Evolutionary conservation across 352 stramenopile genomes (phyloP).

Genomic region (Globisporangium paroecandrum): DNA sequence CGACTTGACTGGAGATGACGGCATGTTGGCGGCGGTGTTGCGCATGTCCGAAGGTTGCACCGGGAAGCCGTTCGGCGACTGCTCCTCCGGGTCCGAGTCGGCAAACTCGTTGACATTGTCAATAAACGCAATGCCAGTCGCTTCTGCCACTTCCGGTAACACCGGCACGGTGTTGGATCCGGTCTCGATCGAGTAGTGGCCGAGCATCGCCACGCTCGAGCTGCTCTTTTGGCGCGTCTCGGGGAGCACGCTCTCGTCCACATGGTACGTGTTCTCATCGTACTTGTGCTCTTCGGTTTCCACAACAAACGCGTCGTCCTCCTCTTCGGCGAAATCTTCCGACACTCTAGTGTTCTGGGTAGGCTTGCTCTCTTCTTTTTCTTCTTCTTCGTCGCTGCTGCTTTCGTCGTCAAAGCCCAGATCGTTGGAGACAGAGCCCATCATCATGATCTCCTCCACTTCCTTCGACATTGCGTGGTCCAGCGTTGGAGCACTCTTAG

Average conservation of each 20-base stretch:
- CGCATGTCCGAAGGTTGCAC: slow-evolving; percentile 41
- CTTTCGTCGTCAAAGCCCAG: slow-evolving; percentile 46
- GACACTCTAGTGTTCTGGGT: background rate
- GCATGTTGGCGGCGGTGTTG: slow-evolving; percentile 14
- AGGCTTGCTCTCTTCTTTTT: slow-evolving; percentile 9
- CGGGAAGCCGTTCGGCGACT: slow-evolving; percentile 30
- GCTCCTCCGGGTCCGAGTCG: slow-evolving; percentile 23
- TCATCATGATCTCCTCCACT: slow-evolving; percentile 26
- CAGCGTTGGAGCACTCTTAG: slow-evolving; percentile 2
- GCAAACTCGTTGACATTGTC: slow-evolving; percentile 51
- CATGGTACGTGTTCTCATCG: slow-evolving; percentile 12
- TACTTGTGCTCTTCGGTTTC: background rate
- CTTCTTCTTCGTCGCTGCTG: slow-evolving; percentile 15
- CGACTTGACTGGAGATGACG: slow-evolving; percentile 14
- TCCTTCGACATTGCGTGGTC: slow-evolving; percentile 16
- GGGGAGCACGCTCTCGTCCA: slow-evolving; percentile 18
- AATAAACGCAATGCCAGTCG: slow-evolving; percentile 45
- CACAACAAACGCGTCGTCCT: slow-evolving; percentile 17
- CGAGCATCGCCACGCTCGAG: slow-evolving; percentile 70
- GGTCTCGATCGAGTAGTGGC: slow-evolving; percentile 65
- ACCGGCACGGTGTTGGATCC: slow-evolving; percentile 41
- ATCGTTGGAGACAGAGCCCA: slow-evolving; percentile 43
- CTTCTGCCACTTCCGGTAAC: slow-evolving; percentile 48
- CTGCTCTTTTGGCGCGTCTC: slow-evolving; percentile 41
- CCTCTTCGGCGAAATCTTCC: slow-evolving; percentile 15